Evolutionary conservation across 192 early-diverging fungal genomes (phyloP).

Genomic region (Linnemannia elongata): DNA sequence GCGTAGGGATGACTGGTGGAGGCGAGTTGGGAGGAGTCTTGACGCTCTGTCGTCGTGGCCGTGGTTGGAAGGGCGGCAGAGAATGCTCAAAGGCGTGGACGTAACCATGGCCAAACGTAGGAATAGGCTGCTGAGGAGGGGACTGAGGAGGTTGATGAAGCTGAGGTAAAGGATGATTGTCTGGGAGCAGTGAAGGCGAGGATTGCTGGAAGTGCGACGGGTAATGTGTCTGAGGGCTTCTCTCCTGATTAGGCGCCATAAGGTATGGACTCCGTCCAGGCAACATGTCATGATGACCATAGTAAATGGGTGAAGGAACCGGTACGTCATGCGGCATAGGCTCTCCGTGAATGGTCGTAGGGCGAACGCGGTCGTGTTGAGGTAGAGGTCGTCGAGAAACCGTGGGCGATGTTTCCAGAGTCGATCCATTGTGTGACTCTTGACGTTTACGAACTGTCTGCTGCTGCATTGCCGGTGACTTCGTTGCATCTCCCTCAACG

Average conservation of each 20-base stretch:
- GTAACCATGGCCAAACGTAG: slow-evolving; percentile 24
- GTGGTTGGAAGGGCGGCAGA: not conserved
- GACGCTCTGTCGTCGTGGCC: slow-evolving; percentile 10
- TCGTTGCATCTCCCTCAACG: not conserved
- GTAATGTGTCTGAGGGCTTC: not conserved
- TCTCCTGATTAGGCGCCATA: not conserved
- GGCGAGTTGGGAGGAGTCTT: slow-evolving; percentile 26
- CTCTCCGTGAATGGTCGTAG: slow-evolving; percentile 53
- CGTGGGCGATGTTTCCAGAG: slow-evolving; percentile 16
- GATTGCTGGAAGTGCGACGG: slow-evolving; percentile 27
- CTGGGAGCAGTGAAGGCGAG: slow-evolving; percentile 6
- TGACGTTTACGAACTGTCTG: not conserved
- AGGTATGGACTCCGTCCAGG: slow-evolving; percentile 7
- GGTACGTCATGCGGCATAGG: slow-evolving; percentile 26
- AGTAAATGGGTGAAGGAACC: not conserved
- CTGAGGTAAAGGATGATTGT: not conserved
- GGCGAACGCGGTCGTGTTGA: slow-evolving; percentile 26
- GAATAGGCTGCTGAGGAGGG: slow-evolving; percentile 22
- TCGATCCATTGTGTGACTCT: slow-evolving; percentile 17
- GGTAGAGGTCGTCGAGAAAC: slow-evolving; percentile 16
- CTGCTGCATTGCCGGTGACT: not conserved
- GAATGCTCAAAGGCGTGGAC: not conserved
- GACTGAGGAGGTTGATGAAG: slow-evolving; percentile 6
- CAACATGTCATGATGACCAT: slow-evolving; percentile 1
- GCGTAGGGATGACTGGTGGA: slow-evolving; percentile 26